Conservation (phyloP, 176 grass and related monocot species). For the Eragrostis curvula region DNA sequence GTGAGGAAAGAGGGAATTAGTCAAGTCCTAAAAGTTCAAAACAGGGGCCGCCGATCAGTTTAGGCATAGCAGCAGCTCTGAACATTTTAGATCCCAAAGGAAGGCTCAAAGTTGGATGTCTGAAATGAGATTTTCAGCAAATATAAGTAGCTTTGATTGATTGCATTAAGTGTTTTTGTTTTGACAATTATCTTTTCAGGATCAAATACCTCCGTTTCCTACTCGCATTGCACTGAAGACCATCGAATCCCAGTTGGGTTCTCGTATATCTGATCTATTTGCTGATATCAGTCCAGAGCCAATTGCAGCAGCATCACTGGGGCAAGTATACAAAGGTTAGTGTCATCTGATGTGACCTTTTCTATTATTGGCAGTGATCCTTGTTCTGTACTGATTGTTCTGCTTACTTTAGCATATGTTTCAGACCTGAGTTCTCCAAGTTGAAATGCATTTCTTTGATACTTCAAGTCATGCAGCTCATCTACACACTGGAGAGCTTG, state of each 20-base stretch:
- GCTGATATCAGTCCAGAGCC: conserved; percentile 82
- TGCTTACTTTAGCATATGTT: conserved; percentile 43
- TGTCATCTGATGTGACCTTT: conserved; percentile 25
- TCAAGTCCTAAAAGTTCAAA: not conserved
- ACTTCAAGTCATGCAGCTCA: conserved; percentile 99
- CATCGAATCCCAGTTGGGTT: conserved; percentile 80
- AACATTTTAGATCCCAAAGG: not conserved
- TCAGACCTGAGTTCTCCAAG: conserved; percentile 51
- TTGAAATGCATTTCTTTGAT: conserved; percentile 95
- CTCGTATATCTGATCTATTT: conserved; percentile 83
- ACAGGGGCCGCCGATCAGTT: not conserved
- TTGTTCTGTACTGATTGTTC: conserved; percentile 36
- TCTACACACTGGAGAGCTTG: conserved; percentile 93
- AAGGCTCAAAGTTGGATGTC: not conserved
- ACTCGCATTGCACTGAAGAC: conserved; percentile 75
- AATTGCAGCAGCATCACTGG: conserved; percentile 90
- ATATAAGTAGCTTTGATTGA: not conserved
- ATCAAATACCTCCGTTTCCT: conserved; percentile 99
- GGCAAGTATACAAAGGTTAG: conserved; percentile 99
- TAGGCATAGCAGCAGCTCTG: not conserved
- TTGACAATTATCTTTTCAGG: conserved; percentile 59
- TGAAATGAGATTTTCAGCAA: not conserved
- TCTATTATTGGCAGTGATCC: conserved; percentile 13
- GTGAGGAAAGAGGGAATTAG: not conserved
- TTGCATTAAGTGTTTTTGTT: conserved; percentile 34